Percentiles rank a stretch among this genome's conserved stretches.
phyloP scores from a whole-genome alignment of 2,329 filamentous ascomycete genomes.

The Nemania diffusa region DNA sequence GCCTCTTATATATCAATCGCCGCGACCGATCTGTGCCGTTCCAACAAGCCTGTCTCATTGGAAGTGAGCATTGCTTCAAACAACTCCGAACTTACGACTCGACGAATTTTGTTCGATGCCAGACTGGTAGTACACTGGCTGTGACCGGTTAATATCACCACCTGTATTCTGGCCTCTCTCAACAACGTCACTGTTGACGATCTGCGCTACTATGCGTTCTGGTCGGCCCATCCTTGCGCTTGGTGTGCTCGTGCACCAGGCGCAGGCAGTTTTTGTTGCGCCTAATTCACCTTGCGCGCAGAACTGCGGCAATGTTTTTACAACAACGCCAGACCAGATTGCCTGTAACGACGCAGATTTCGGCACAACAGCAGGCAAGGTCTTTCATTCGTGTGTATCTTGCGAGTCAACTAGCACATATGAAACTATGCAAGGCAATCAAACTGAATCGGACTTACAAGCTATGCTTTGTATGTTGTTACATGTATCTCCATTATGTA shows the following conservation, averaged over 20 bases:
- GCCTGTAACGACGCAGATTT: constrained; percentile 59
- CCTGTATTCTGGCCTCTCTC: constrained; percentile 16
- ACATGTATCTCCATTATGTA: not conserved
- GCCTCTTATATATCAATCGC: constrained; percentile 26
- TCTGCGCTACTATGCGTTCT: constrained; percentile 19
- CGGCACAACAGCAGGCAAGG: constrained; percentile 54
- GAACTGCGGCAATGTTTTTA: constrained; percentile 65
- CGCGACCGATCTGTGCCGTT: constrained; percentile 3
- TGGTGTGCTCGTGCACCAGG: constrained; percentile 18
- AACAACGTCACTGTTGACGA: not conserved
- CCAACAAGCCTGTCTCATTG: not conserved
- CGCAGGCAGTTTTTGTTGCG: constrained; percentile 27
- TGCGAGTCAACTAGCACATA: constrained; percentile 65
- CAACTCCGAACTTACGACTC: not conserved
- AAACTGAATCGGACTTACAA: constrained; percentile 60
- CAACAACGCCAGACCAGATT: constrained; percentile 59
- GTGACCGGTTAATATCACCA: not conserved
- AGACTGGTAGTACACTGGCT: constrained; percentile 3
- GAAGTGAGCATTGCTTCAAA: not conserved
- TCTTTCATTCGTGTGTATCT: constrained; percentile 62
- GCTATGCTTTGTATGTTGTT: constrained; percentile 63
- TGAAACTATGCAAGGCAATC: constrained; percentile 50
- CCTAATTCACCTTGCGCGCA: constrained; percentile 59
- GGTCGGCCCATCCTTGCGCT: constrained; percentile 16
- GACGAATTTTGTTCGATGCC: constrained; percentile 7